Conservation (phyloP, 208 protist species). For the Angomonas deanei region DNA sequence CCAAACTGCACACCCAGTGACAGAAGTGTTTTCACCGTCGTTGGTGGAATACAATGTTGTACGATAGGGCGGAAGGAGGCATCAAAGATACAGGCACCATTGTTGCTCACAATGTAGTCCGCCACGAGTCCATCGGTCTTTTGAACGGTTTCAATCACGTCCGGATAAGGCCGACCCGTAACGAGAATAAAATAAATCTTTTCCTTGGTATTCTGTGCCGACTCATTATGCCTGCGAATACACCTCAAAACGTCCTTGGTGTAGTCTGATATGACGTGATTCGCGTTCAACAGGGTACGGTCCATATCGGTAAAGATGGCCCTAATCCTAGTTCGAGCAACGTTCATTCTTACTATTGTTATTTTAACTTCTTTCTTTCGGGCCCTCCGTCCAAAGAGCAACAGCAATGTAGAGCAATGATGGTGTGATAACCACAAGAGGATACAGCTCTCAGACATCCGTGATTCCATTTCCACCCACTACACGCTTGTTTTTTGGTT, state of each 20-base stretch:
- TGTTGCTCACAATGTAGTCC: conserved; percentile 35
- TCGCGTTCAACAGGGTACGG: conserved; percentile 18
- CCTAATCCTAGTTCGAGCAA: neutral
- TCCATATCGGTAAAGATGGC: conserved; percentile 23
- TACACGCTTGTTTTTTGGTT: neutral
- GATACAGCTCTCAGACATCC: no score
- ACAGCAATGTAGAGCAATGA: no score
- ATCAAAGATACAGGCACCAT: conserved; percentile 23
- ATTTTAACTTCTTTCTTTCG: no score
- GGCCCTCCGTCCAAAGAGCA: no score
- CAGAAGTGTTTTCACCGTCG: conserved; percentile 16
- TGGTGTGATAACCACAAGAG: no score
- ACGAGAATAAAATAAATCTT: conserved; percentile 18
- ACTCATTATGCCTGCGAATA: neutral
- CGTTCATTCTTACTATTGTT: no score
- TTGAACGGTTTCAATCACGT: conserved; percentile 31
- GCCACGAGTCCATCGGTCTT: conserved; percentile 10
- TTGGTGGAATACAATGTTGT: conserved; percentile 11
- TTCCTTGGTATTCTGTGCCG: neutral
- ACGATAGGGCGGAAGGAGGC: neutral
- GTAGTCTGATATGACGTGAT: conserved; percentile 11
- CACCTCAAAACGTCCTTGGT: conserved; percentile 7
- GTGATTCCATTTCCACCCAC: no score
- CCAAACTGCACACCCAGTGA: no score
- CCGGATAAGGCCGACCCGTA: conserved; percentile 25